Evolutionary conservation across 2,329 filamentous ascomycete species (phyloP), one percentile per base, ranked within the genome.

Genomic region (Epichloe gansuensis): DNA sequence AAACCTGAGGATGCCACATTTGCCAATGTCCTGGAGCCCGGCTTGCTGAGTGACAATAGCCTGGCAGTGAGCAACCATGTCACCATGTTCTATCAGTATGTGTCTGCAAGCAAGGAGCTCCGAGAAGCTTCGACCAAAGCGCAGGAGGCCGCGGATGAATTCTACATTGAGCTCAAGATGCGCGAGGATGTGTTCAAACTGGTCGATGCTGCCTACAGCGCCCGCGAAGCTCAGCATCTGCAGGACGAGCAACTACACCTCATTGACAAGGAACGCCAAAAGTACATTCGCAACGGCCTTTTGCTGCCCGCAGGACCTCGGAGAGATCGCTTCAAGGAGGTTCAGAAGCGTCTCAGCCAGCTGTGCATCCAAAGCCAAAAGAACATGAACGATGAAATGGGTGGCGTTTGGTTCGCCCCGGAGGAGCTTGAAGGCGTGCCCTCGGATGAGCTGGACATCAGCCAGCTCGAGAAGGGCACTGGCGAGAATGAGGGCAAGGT

Each of bases 291-390:
- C 51, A 90, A 89, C 65, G 88, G 88, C 13, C 71, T 93, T 46
- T 81, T 81, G 3, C 72, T 93, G 48, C 82, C 86, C 1, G 78
- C 80, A 25, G 86, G 86, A 1, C 72, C 77, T 4, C 74, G 89
- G 70, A 73, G 86, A 56, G 86, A 90, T 60, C 80, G 86, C 45
- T 91, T 91, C 77, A 91, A 90, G 74, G 85, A 85, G 67, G 90
- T 91, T 70, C 88, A 89, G 77, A 88, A 88, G 75, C 74, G 86
- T 12, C 72, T 93, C 52, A 86, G 82, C 58, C 78, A 85, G 65
- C 78, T 91, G 59, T 76, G 78, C 62, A 90, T 91, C 55, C 75
- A 82, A 53, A 88, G 88, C 68, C 81, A 86, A 63, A 90, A 89
- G 73, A 87, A 85, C 61, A 72, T 91, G 54, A 91, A 91, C 62